Evolutionary conservation across 768 basidiomycete genomes (phyloP).

Genomic region (Rhizopogon sp.): DNA sequence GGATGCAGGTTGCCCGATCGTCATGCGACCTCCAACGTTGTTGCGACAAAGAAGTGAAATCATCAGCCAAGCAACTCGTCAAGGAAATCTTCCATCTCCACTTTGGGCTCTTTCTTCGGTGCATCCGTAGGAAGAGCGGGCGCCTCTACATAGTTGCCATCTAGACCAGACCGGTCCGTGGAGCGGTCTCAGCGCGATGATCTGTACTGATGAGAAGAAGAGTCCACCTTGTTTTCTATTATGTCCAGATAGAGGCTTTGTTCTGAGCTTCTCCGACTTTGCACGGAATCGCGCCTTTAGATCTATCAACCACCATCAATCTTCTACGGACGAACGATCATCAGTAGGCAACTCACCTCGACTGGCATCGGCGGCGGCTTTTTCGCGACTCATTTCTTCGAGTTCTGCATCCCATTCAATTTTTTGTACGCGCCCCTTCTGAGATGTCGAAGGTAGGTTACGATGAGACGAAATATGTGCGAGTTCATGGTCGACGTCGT

Average conservation of each 20-base stretch:
- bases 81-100: constrained; percentile 66
- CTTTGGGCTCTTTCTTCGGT: constrained; percentile 38
- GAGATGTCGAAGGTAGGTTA: constrained; percentile 22
- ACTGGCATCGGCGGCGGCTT: constrained; percentile 68
- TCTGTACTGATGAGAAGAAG: neutral
- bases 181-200: neutral
- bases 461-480: constrained; percentile 42
- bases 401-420: constrained; percentile 68
- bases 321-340: neutral
- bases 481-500: constrained; percentile 52
- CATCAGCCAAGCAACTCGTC: constrained; percentile 54
- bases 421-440: constrained; percentile 59
- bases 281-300: constrained; percentile 55
- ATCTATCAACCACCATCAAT: constrained; percentile 31
- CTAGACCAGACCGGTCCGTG: constrained; percentile 11
- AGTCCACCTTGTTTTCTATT: constrained; percentile 35
- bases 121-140: constrained; percentile 46
- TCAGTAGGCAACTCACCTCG: constrained; percentile 47
- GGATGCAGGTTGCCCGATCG: neutral
- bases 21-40: neutral
- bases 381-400: constrained; percentile 64
- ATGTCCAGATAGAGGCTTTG: constrained; percentile 29
- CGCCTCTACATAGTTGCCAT: constrained; percentile 36
- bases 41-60: neutral
- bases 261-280: constrained; percentile 44